A percentile compares a stretch with the other conserved stretches of the same genome.
phyloP scores from a whole-genome alignment of 2,329 filamentous ascomycete species.

The Neopestalotiopsis sp. region DNA sequence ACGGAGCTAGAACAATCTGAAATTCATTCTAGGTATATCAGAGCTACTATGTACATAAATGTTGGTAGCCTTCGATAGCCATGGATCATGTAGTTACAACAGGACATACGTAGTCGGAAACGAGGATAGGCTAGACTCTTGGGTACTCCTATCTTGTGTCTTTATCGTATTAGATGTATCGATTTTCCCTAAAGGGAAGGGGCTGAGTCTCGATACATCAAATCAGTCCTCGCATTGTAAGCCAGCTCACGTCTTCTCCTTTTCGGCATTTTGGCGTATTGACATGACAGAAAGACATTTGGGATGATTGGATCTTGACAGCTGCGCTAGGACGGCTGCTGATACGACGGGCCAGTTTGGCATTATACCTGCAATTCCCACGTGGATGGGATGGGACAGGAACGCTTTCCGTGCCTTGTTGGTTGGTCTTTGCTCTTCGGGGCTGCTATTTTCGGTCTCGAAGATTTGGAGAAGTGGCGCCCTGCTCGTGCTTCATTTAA shows the following conservation, averaged over 20 bases:
- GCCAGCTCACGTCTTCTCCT: neutral
- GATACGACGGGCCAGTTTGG: neutral
- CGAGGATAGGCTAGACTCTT: neutral
- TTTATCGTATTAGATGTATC: neutral
- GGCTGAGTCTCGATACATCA: neutral
- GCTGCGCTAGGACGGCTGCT: neutral
- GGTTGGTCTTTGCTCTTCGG: neutral
- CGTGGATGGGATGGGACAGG: neutral
- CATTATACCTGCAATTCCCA: conserved; percentile 1
- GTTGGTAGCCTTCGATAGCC: neutral
- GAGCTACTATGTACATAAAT: neutral
- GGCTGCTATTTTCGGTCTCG: neutral
- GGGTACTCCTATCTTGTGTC: neutral
- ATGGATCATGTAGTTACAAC: neutral
- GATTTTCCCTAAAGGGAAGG: neutral
- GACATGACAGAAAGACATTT: neutral
- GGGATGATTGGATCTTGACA: neutral
- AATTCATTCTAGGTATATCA: neutral
- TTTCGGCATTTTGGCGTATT: neutral
- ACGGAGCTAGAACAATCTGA: neutral
- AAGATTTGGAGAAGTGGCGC: neutral
- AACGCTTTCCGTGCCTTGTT: neutral
- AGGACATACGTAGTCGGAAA: neutral
- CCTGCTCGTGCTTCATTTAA: neutral
- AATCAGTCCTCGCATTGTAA: neutral